These are phyloP conservation scores for Sclerotinia borealis DNA, from an alignment of 2,329 filamentous ascomycete genomes.

Conservation along the genomic window DNA sequence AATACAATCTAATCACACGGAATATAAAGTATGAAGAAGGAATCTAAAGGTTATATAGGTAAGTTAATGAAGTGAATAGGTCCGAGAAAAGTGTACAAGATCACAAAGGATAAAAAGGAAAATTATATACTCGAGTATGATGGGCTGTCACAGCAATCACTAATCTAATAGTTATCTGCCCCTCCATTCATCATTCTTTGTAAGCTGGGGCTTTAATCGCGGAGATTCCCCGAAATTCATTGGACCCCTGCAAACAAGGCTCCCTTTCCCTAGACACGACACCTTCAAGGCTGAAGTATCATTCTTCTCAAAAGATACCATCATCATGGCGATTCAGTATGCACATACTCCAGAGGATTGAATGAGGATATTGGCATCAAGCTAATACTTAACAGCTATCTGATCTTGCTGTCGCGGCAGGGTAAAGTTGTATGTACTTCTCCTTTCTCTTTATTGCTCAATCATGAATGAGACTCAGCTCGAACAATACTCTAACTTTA, in stretches of 20 bases:
- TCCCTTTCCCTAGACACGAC: constrained; percentile 2
- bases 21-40: not conserved
- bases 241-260: not conserved
- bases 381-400: constrained; percentile 58
- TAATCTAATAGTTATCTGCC: constrained; percentile 1
- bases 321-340: constrained; percentile 47
- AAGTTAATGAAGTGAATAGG: not conserved
- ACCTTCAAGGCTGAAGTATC: constrained; percentile 9
- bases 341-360: constrained; percentile 15
- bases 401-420: constrained; percentile 95
- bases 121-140: constrained; percentile 6
- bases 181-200: constrained; percentile 10
- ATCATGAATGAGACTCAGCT: constrained; percentile 12
- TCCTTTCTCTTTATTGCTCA: constrained; percentile 23
- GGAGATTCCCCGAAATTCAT: not conserved
- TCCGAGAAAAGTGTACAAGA: not conserved
- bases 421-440: constrained; percentile 85
- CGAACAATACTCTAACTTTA: constrained; percentile 22
- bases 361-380: not conserved
- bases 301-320: not conserved
- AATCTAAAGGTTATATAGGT: not conserved
- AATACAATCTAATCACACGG: not conserved
- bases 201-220: constrained; percentile 3
- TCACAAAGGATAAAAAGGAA: not conserved
- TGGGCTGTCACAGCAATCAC: constrained; percentile 4